phyloP scores from a whole-genome alignment of 495 filamentous ascomycete species.

The Clohesyomyces aquaticus region DNA sequence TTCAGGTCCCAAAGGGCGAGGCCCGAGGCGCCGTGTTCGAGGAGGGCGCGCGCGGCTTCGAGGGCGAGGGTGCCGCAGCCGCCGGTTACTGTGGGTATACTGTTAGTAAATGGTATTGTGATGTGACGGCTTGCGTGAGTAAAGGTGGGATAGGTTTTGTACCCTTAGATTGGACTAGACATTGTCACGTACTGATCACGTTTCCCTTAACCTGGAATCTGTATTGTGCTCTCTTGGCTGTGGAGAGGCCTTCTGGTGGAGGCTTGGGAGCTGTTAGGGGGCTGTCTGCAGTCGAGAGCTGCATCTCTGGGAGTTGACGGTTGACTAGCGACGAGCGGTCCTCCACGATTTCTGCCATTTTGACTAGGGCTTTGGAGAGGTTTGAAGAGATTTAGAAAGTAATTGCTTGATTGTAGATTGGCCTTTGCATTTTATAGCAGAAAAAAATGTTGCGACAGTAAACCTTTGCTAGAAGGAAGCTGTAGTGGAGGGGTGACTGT shows the following conservation, averaged over 20 bases:
- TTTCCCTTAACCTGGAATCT: slow-evolving; percentile 67
- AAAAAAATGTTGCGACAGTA: too few species aligned
- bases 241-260: slow-evolving; percentile 49
- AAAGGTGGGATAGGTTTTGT: slow-evolving; percentile 2
- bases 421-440: too few species aligned
- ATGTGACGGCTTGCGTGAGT: neutral
- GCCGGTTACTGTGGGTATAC: slow-evolving; percentile 58
- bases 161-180: slow-evolving; percentile 8
- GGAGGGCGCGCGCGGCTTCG: slow-evolving; percentile 61
- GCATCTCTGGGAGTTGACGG: slow-evolving; percentile 60
- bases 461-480: too few species aligned
- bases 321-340: slow-evolving; percentile 44
- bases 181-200: slow-evolving; percentile 54
- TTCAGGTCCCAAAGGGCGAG: slow-evolving; percentile 68
- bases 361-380: neutral
- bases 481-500: too few species aligned
- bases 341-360: slow-evolving; percentile 34
- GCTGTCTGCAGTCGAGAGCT: slow-evolving; percentile 59
- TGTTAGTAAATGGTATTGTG: slow-evolving; percentile 9
- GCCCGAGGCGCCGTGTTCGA: slow-evolving; percentile 69
- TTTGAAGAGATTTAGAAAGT: too few species aligned
- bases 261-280: slow-evolving; percentile 49
- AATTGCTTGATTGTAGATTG: too few species aligned
- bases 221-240: slow-evolving; percentile 55
- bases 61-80: slow-evolving; percentile 71